Conservation (phyloP, 495 filamentous ascomycete genomes). For the Hyaloscypha hepaticicola region DNA sequence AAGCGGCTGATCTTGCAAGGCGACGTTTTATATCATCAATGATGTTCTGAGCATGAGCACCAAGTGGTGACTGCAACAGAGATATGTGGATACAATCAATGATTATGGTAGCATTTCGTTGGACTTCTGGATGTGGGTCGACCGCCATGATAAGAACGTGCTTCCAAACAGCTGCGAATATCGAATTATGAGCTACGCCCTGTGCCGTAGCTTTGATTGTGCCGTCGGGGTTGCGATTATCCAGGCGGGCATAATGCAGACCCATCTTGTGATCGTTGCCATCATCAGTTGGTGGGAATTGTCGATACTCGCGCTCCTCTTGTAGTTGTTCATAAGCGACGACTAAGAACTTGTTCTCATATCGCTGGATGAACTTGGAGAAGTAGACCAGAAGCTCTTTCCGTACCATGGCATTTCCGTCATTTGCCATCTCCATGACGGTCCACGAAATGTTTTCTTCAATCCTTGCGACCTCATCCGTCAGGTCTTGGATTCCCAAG, state of each 20-base stretch:
- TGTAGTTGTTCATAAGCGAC: conserved; percentile 87
- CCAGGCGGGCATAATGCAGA: conserved; percentile 48
- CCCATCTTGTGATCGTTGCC: conserved; percentile 56
- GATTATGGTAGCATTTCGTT: conserved; percentile 74
- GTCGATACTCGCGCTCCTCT: conserved; percentile 73
- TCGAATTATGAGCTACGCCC: conserved; percentile 76
- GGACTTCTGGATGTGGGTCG: conserved; percentile 92
- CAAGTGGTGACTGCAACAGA: conserved; percentile 75
- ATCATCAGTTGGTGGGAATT: conserved; percentile 49
- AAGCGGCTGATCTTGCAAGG: conserved; percentile 47
- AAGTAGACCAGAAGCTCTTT: conserved; percentile 93
- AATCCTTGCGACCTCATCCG: conserved; percentile 82
- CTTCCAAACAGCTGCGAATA: conserved; percentile 92
- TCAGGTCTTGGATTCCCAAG: conserved; percentile 89
- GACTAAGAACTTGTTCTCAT: conserved; percentile 89
- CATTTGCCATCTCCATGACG: conserved; percentile 80
- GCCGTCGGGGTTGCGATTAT: conserved; percentile 50
- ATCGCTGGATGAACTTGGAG: conserved; percentile 84
- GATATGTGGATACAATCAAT: conserved; percentile 80
- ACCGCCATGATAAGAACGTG: conserved; percentile 86
- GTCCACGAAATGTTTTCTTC: conserved; percentile 86
- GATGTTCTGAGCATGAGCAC: conserved; percentile 61
- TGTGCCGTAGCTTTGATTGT: conserved; percentile 47
- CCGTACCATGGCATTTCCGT: conserved; percentile 89
- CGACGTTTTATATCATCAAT: conserved; percentile 75